phyloP scores from a whole-genome alignment of 805 yeast genomes.

The Groenewaldozyma salmanticensis region DNA sequence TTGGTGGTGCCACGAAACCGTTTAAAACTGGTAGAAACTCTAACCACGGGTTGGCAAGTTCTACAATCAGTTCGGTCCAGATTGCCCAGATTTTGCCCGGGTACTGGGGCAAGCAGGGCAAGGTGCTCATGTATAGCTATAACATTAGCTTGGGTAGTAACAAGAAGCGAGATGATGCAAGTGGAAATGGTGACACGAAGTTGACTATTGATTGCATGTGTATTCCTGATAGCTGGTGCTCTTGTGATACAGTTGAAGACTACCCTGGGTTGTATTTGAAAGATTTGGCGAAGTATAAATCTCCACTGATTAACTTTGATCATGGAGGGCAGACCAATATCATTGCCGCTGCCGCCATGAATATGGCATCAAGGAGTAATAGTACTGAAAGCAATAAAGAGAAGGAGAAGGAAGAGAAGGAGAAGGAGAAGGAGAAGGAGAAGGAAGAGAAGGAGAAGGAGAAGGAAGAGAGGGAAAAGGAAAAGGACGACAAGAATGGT shows the following conservation, averaged over 20 bases:
- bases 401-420: conserved; percentile 21
- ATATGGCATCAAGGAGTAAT: neutral
- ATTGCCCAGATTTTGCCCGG: conserved; percentile 8
- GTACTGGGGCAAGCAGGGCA: conserved; percentile 7
- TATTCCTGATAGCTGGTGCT: conserved; percentile 2
- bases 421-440: conserved; percentile 50
- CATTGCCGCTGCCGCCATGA: neutral
- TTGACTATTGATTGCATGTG: conserved; percentile 6
- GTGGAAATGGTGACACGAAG: neutral
- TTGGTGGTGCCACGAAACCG: conserved; percentile 7
- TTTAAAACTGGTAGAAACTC: conserved; percentile 5
- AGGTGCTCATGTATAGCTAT: conserved; percentile 5
- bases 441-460: conserved; percentile 57
- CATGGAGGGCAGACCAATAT: neutral
- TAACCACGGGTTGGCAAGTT: conserved; percentile 4
- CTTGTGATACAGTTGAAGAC: conserved; percentile 7
- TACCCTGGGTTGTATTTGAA: conserved; percentile 4
- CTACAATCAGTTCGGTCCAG: neutral
- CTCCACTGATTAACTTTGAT: conserved; percentile 1
- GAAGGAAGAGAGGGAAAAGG: conserved; percentile 57
- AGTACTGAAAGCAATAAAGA: neutral
- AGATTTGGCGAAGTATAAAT: conserved; percentile 3
- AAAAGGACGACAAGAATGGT: conserved; percentile 67
- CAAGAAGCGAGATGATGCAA: too few relatives aligned
- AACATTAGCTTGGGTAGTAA: neutral